Base-by-base conservation (phyloP, 2,329 filamentous ascomycete species). In the Cadophora gregata region DNA sequence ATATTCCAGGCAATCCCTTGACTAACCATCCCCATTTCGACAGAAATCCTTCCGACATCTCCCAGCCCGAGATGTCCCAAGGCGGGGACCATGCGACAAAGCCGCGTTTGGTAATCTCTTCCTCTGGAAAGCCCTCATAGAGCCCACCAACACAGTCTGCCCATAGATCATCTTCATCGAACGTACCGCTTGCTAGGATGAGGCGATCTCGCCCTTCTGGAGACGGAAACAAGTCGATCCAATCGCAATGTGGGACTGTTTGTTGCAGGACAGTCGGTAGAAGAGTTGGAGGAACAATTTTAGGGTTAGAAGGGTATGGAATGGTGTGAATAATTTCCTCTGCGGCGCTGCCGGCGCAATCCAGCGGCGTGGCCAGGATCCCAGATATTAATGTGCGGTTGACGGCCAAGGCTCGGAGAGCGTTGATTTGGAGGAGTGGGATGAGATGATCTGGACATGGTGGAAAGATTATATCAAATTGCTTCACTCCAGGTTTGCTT, bases 111-210 rank as follows among this genome's bases (percentile, higher is more conserved):
- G 78, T 75, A 45, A 82, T 67, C 70, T 82, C 80, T 42, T 79
- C 76, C 59, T 80, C 79, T 1, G 80, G 80, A 66, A 80, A 81
- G 7, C 80, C 80, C 68, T 83, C 80, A 69, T 75, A 83, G 24
- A 83, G 69, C 0, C 80, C 80, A 2, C 80, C 80, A 62, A 81
- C 75, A 45, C 75, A 76, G 72, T 83, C 81, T 12, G 75, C 72
- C 78, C 80, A 82, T 14, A 83, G 73, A 14, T 79, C 81, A 63
- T 81, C 80, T 38, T 81, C 79, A 65, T 83, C 79, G 42, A 80
- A 82, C 25, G 71, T 75, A 60, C 75, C 75, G 19, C 73, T 66
- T 42, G 75, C 75, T 5, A 50, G 76, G 68, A 82, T 81, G 60
- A 82, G 70, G 65, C 75, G 74, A 71, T 83, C 80, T 48, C 81